These are phyloP conservation scores for Chlamydomonas applanata DNA, from an alignment of 139 green algal species.

Conservation along the genomic window DNA sequence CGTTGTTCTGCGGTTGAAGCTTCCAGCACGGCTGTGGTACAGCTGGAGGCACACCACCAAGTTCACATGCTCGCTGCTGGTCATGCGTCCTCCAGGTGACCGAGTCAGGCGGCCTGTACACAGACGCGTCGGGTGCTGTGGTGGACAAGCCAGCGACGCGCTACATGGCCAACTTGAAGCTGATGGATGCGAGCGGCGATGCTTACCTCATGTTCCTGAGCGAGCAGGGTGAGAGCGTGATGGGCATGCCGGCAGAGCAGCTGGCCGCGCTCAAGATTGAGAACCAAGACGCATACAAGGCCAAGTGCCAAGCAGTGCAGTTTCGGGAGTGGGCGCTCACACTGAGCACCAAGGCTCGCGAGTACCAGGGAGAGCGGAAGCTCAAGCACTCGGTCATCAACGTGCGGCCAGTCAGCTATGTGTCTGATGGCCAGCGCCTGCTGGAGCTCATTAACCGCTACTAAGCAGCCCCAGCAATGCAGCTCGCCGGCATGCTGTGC, in stretches of 20 bases:
- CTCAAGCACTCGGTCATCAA: slow-evolving; percentile 54
- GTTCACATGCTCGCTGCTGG: no score
- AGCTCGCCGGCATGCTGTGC: no score
- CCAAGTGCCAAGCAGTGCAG: neutral
- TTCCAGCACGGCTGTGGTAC: neutral
- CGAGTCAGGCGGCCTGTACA: slow-evolving; percentile 56
- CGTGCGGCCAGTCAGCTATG: slow-evolving; percentile 52
- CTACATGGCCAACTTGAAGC: slow-evolving; percentile 65
- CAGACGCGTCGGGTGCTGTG: slow-evolving; percentile 64
- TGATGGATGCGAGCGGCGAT: slow-evolving; percentile 51
- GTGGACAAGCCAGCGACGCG: slow-evolving; percentile 38
- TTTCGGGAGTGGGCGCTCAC: slow-evolving; percentile 24
- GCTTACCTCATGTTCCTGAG: slow-evolving; percentile 63
- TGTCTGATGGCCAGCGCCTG: slow-evolving; percentile 43
- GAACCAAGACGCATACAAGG: neutral
- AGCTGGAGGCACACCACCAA: neutral
- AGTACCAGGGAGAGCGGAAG: slow-evolving; percentile 71
- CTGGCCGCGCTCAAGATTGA: slow-evolving; percentile 23
- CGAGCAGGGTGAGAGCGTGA: slow-evolving; percentile 41
- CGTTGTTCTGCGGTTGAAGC: neutral
- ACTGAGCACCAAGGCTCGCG: slow-evolving; percentile 30
- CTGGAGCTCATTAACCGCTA: slow-evolving; percentile 44
- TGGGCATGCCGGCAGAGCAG: slow-evolving; percentile 59
- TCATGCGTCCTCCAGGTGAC: slow-evolving; percentile 66
- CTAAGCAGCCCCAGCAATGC: no score